Evolutionary conservation across 78 protist species (phyloP), one percentile per base, ranked within the genome.

Genomic region (Ministeria vibrans): DNA sequence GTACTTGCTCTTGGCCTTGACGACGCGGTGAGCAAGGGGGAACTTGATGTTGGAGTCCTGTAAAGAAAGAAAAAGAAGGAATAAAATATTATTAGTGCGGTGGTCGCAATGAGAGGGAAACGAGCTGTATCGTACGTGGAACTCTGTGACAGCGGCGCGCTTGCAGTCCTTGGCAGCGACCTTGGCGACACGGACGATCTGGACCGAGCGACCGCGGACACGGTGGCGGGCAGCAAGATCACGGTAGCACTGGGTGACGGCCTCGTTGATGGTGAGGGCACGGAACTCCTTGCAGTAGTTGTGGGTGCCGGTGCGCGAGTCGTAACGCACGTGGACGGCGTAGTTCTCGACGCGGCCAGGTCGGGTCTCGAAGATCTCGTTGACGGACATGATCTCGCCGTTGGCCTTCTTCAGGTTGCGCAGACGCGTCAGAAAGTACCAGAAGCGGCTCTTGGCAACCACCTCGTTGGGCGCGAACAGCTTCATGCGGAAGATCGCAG

Each of bases 271-370:
- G 63, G 95, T 70, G 63, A 59, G 20, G 62, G 87, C 98, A 36
- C 99, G 87, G 95, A 83, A 95, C 86, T 96, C 98, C 86, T 93
- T 94, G 96, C 91, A 92, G 95, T 95, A 93, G 95, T 98, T 98
- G 91, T 92, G 97, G 32, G 94, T 92, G 79, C 99, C 98, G 25
- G 90, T 75, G 36, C 99, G 88, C 34, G 96, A 90, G 90, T 93
- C 88, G 92, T 96, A 99, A 74, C 98, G 87, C 75, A 97, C 64
- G 92, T 90, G 91, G 74, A 99, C 76, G 78, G 96, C 99, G 80
- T 78, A 99, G 96, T 94, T 98, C 91, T 94, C 90, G 81, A 95
- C 89, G 25, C 20, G 45, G 34, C 0, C 22, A 39, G 94, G 93
- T 64, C 72, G 80, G 83, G 81, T 88, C 88, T 96, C 99, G 70